These are phyloP conservation scores for Epichloe scottii DNA, from an alignment of 2,329 filamentous ascomycete genomes.

Conservation along the genomic window DNA sequence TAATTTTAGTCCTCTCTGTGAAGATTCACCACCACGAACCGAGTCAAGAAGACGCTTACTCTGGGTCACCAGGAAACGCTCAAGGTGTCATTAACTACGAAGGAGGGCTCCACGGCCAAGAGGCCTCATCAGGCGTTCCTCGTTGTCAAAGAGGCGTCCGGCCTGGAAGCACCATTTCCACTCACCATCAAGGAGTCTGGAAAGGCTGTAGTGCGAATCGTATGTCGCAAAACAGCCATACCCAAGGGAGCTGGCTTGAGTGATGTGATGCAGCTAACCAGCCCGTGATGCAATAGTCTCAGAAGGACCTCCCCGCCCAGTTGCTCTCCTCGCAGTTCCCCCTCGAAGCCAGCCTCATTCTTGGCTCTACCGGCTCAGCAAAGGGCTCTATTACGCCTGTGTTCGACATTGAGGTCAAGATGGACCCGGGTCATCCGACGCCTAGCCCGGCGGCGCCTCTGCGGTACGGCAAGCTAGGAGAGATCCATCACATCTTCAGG, in stretches of 20 bases:
- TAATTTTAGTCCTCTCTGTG: background rate
- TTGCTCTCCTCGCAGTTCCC: slow-evolving; percentile 56
- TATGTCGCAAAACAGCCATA: slow-evolving; percentile 34
- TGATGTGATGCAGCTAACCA: background rate
- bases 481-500: slow-evolving; percentile 88
- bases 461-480: slow-evolving; percentile 70
- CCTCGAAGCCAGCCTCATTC: slow-evolving; percentile 67
- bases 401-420: slow-evolving; percentile 60
- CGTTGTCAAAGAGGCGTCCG: slow-evolving; percentile 62
- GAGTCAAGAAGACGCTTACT: slow-evolving; percentile 49
- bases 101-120: slow-evolving; percentile 66
- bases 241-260: background rate
- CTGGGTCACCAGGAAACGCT: slow-evolving; percentile 60
- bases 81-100: slow-evolving; percentile 70
- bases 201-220: slow-evolving; percentile 74
- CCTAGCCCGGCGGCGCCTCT: slow-evolving; percentile 53
- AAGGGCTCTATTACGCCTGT: slow-evolving; percentile 53
- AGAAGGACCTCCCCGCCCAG: slow-evolving; percentile 79
- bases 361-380: slow-evolving; percentile 75
- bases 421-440: slow-evolving; percentile 47
- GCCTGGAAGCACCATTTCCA: slow-evolving; percentile 78
- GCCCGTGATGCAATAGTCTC: slow-evolving; percentile 44
- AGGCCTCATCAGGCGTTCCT: slow-evolving; percentile 92
- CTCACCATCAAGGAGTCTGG: slow-evolving; percentile 77
- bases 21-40: slow-evolving; percentile 47